Evolutionary conservation across 2,329 filamentous ascomycete genomes (phyloP).

Genomic region (Escovopsis sp.): DNA sequence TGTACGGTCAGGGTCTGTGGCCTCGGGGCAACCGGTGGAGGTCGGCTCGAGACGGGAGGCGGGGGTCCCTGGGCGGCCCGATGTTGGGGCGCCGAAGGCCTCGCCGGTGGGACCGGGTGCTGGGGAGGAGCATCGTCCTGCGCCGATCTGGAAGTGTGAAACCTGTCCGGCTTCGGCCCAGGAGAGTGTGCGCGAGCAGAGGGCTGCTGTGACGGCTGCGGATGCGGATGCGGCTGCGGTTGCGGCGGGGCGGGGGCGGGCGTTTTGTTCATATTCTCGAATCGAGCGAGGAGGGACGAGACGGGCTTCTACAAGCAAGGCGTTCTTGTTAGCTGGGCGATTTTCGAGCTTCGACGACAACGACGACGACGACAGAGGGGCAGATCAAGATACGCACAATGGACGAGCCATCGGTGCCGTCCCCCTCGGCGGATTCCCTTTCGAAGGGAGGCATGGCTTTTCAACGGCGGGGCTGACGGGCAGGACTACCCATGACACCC

Average conservation of each 20-base stretch:
- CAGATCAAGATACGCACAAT: conserved; percentile 37
- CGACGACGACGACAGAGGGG: neutral
- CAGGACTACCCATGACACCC: conserved; percentile 22
- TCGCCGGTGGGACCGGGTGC: conserved; percentile 3
- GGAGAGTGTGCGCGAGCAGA: conserved; percentile 22
- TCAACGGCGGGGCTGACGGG: conserved; percentile 16
- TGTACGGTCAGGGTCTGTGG: conserved; percentile 13
- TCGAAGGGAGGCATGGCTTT: conserved; percentile 11
- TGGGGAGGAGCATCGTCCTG: conserved; percentile 15
- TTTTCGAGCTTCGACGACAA: no score
- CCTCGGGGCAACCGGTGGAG: conserved; percentile 10
- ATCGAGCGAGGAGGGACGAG: conserved; percentile 65
- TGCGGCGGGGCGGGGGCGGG: neutral
- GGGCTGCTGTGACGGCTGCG: conserved; percentile 12
- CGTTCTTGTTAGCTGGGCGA: conserved; percentile 1
- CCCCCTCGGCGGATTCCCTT: conserved; percentile 19
- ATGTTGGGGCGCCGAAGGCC: conserved; percentile 10
- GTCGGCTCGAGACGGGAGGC: conserved; percentile 13
- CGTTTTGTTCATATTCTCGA: conserved; percentile 50
- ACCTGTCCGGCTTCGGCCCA: conserved; percentile 27
- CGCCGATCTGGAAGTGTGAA: conserved; percentile 25
- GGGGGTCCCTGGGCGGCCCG: conserved; percentile 10
- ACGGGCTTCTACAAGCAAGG: conserved; percentile 50
- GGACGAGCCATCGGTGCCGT: conserved; percentile 62
- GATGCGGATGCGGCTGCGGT: conserved; percentile 4